Conservation (phyloP, 768 basidiomycete species). For the Gymnopilus dilepis region DNA sequence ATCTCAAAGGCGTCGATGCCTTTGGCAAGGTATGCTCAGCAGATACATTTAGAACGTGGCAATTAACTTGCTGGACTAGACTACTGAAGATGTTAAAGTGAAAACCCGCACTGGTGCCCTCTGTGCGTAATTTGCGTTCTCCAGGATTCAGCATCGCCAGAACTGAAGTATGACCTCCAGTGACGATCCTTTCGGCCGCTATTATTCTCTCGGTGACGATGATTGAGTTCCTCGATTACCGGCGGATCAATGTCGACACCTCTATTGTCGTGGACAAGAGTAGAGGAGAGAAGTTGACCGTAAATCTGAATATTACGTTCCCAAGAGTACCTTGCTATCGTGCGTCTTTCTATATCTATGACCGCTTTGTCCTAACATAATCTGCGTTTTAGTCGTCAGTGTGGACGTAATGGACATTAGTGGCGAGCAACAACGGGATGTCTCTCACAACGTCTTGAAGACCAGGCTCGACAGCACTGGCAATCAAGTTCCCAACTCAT, state of each 20-base stretch:
- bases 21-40: slow-evolving; percentile 87
- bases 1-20: slow-evolving; percentile 93
- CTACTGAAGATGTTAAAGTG: slow-evolving; percentile 99
- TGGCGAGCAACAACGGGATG: slow-evolving; percentile 90
- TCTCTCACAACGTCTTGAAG: slow-evolving; percentile 90
- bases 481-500: slow-evolving; percentile 56
- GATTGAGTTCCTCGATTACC: slow-evolving; percentile 96
- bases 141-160: not conserved
- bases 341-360: slow-evolving; percentile 48
- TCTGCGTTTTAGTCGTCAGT: slow-evolving; percentile 74
- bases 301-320: slow-evolving; percentile 92
- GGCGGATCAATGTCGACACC: slow-evolving; percentile 84
- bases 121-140: slow-evolving; percentile 53
- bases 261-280: slow-evolving; percentile 95
- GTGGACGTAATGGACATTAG: slow-evolving; percentile 98
- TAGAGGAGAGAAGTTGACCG: slow-evolving; percentile 92
- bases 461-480: slow-evolving; percentile 73
- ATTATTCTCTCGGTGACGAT: slow-evolving; percentile 91
- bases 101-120: slow-evolving; percentile 94
- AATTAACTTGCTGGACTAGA: slow-evolving; percentile 53
- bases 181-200: slow-evolving; percentile 89
- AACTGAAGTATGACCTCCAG: slow-evolving; percentile 45
- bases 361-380: slow-evolving; percentile 3
- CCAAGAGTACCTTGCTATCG: slow-evolving; percentile 97
- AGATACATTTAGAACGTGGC: slow-evolving; percentile 23